Conservation (phyloP, 106 monocot genomes). For the Dendrobium huoshanense region DNA sequence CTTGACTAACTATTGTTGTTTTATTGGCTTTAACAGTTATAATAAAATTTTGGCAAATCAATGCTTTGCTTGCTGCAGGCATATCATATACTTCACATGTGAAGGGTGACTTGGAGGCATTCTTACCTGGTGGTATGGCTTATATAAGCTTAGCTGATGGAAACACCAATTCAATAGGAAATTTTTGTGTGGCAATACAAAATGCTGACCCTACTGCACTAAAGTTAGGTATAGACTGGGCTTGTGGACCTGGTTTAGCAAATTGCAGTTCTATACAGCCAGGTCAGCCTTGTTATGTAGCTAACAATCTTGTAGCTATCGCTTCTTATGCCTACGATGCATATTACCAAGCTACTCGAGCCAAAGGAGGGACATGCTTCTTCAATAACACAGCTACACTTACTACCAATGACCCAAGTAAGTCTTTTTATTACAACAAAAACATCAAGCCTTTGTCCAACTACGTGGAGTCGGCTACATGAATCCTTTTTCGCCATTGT, state of each 20-base stretch:
- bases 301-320: conserved; percentile 25
- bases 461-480: no score
- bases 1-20: neutral
- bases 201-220: conserved; percentile 23
- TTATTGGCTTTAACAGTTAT: neutral
- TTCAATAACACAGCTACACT: conserved; percentile 42
- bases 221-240: conserved; percentile 34
- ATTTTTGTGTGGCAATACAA: conserved; percentile 36
- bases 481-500: no score
- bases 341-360: conserved; percentile 46
- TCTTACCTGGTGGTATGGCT: neutral
- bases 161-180: neutral
- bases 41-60: neutral
- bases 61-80: conserved; percentile 6
- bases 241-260: conserved; percentile 41
- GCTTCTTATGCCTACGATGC: conserved; percentile 72
- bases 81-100: conserved; percentile 1
- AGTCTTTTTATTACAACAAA: conserved; percentile 13
- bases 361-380: conserved; percentile 40
- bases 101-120: neutral
- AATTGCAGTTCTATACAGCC: conserved; percentile 35
- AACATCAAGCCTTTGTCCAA: no score
- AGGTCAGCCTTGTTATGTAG: conserved; percentile 39
- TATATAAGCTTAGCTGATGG: neutral
- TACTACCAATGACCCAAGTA: conserved; percentile 57